Base-by-base conservation (phyloP, 192 early-diverging fungal species). In the Pilaira anomala region DNA sequence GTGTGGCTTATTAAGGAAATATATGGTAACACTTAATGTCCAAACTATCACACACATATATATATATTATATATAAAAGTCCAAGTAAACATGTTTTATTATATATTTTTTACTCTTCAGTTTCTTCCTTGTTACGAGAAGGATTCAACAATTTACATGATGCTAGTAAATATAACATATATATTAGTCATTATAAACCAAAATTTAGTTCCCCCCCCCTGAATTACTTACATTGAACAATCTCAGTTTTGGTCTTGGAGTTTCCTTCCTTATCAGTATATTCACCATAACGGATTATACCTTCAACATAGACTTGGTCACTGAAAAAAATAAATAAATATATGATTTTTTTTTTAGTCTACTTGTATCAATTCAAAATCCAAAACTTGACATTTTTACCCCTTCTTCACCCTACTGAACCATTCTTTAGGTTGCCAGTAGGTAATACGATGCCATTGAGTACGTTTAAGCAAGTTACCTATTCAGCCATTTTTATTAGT, bases 391-490 rank as follows among this genome's bases (percentile, higher is more conserved):
- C n/a, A n/a, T 30, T 40, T 25, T 48, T 59, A 75, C 73, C 73
- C 79, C 69, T 85, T 86, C 72, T 84, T 83, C 25, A 89, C 63
- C 26, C 74, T 69, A 0, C 78, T 74, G 24, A 72, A 60, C 59
- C 76, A 77, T 4, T 62, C 36, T 29, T 62, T 62, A 21, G 68
- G 56, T 28, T 72, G 67, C 75, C 78, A 83, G 9, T 68, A 75
- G 36, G 67, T 62, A 63, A 89, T 74, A 48, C 74, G 76, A 72
- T 89, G 87, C 87, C 87, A 89, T 62, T 82, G 82, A 21, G 86
- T 87, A 36, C 78, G 76, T 73, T 89, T 81, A 51, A 89, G 61
- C 33, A 83, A 63, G 63, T 89, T 85, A 59, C 85, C 80, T 81
- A 56, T 16, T 18, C 18, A 53, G 19, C 9, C 24, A 36, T 40